These are phyloP conservation scores for Penicillium verhagenii DNA, from an alignment of 495 filamentous ascomycete genomes.

Conservation along the genomic window DNA sequence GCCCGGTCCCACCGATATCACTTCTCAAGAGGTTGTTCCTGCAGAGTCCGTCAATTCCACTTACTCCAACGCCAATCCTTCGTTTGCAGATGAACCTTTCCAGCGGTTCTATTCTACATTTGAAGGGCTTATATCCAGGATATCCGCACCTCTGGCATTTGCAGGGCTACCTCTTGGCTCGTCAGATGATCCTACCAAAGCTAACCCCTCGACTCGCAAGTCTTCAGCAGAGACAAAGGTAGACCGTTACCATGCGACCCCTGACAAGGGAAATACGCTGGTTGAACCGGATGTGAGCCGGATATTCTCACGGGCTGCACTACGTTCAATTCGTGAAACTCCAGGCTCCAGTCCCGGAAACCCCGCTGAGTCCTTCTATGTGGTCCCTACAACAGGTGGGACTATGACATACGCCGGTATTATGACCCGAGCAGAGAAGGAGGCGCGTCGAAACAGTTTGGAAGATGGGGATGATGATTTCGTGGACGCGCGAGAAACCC, in stretches of 20 bases:
- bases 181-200: slow-evolving; percentile 49
- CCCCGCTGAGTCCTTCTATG: slow-evolving; percentile 84
- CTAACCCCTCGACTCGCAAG: slow-evolving; percentile 37
- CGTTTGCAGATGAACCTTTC: slow-evolving; percentile 71
- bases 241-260: slow-evolving; percentile 37
- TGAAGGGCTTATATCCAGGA: slow-evolving; percentile 73
- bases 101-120: slow-evolving; percentile 87
- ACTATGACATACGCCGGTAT: slow-evolving; percentile 90
- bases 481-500: slow-evolving; percentile 80
- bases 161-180: slow-evolving; percentile 82
- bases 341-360: slow-evolving; percentile 38
- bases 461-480: slow-evolving; percentile 76
- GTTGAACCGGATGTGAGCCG: slow-evolving; percentile 71
- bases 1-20: slow-evolving; percentile 36
- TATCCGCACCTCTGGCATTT: slow-evolving; percentile 89
- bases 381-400: slow-evolving; percentile 86
- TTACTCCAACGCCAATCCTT: slow-evolving; percentile 9
- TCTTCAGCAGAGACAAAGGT: slow-evolving; percentile 38
- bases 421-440: slow-evolving; percentile 67
- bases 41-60: slow-evolving; percentile 16
- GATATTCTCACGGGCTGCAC: slow-evolving; percentile 76
- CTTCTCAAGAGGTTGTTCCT: slow-evolving; percentile 36
- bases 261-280: slow-evolving; percentile 32
- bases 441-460: slow-evolving; percentile 47
- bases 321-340: slow-evolving; percentile 64